Conservation (phyloP, 2,329 filamentous ascomycete species). For the Xylariales sp. region DNA sequence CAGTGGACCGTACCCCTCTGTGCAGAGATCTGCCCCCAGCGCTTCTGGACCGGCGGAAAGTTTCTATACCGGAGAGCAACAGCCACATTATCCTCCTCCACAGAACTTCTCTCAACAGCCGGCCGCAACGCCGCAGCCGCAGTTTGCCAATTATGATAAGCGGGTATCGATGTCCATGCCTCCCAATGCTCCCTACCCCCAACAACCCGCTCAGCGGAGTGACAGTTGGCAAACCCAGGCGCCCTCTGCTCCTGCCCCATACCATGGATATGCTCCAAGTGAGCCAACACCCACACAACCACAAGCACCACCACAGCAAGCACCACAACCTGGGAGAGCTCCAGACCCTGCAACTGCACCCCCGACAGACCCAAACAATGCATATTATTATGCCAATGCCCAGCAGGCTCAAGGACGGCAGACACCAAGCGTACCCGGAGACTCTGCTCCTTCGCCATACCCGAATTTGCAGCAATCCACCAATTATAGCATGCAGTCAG, state of each 20-base stretch:
- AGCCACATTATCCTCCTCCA: conserved; percentile 41
- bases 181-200: conserved; percentile 37
- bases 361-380: conserved; percentile 47
- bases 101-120: conserved; percentile 49
- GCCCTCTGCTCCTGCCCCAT: conserved; percentile 33
- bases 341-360: conserved; percentile 25
- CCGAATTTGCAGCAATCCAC: conserved; percentile 44
- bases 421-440: conserved; percentile 34
- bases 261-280: conserved; percentile 26
- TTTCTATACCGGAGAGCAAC: conserved; percentile 71
- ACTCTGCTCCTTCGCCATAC: conserved; percentile 45
- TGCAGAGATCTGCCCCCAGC: conserved; percentile 50
- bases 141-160: conserved; percentile 39
- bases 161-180: conserved; percentile 35
- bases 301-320: conserved; percentile 22
- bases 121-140: conserved; percentile 38
- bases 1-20: conserved; percentile 65
- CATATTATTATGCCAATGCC: conserved; percentile 53
- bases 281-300: conserved; percentile 25
- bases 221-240: conserved; percentile 46
- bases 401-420: conserved; percentile 26
- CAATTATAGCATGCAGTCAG: conserved; percentile 39
- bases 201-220: conserved; percentile 40
- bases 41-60: conserved; percentile 62
- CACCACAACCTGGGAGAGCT: conserved; percentile 21